Base-by-base conservation (phyloP, 2,329 filamentous ascomycete genomes). In the Coccinonectria pachysandricola region DNA sequence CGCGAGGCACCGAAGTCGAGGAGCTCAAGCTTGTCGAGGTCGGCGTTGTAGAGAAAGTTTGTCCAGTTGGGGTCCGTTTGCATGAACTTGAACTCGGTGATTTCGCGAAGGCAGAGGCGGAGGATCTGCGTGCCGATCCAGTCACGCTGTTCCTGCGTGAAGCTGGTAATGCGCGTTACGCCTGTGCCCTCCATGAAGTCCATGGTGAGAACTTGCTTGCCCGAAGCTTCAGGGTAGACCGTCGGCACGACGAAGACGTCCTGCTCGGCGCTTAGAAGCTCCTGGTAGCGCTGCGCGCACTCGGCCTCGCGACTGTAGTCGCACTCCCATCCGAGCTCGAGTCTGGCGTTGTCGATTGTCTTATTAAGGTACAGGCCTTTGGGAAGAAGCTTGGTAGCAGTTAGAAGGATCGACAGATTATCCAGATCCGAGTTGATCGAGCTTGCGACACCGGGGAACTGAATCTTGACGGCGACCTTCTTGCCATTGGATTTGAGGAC, bases 21-120 rank as follows among this genome's bases (percentile, higher is more conserved):
- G 1, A 98, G 71, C 54, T 94, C 87, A 9, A 98, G 76, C 48
- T 75, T 80, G 43, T 75, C 62, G 4, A 68, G 74, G 12, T 62
- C 44, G 1, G 75, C 62, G 45, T 96, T 91, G 65, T 85, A 98
- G 12, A 96, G 67, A 55, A 98, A 98, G 57, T 98, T 98, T 17
- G 88, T 96, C 91, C 91, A 98, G 64, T 98, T 98, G 20, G 91
- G 91, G 50, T 98, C 91, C 5, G 91, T 98, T 60, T 98, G 91
- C 91, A 98, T 98, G 62, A 93, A 96, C 34, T 69, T 77, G 71
- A 95, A 96, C 56, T 94, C 85, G 38, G 79, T 79, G 43, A 96
- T 88, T 59, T 96, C 91, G 32, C 87, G 79, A 19, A 96, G 69
- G 50, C 86, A 96, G 8, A 98, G 75, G 4, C 86, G 81, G 27